Base-by-base conservation (phyloP, 2,329 filamentous ascomycete genomes). In the Ophiostoma ips region DNA sequence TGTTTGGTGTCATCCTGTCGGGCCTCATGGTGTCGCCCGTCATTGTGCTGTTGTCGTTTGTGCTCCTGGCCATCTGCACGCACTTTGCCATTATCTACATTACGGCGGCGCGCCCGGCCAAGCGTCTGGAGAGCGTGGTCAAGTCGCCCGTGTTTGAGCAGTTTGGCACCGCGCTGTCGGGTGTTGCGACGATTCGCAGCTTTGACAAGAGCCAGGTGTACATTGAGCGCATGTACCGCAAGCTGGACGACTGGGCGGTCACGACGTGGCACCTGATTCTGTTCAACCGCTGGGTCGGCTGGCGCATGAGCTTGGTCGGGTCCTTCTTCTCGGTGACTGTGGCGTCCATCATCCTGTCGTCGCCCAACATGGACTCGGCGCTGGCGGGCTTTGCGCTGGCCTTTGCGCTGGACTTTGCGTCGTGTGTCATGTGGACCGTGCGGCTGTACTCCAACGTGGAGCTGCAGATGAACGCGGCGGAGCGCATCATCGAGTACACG, bases 101-200 rank as follows among this genome's bases (percentile, higher is more conserved):
- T 6, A 66, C 73, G n/a, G 84, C 76, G 1, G 84, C 84, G 0
- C 72, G 86, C 36, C 84, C 87, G 31, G 72, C 84, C 53, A 90
- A 89, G 66, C 73, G 86, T 5, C 72, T 90, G 1, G 85, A 90
- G 62, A 86, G 81, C 55, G 86, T 75, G 3, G 76, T 79, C 50
- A 89, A 87, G 63, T 85, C 81, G 0, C 86, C 86, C 0, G 79
- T 90, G 1, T 89, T 87, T 57, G 85, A 90, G 61, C 79, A 86
- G 54, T 89, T 90, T 58, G 81, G 81, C 11, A 79, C 83, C 1
- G 77, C 83, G 0, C 72, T 90, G 10, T 74, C 76, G 0, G 86
- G 86, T 5, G 76, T 92, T 16, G 71, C 77, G 1, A 89, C 85
- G 0, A 86, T 92, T 48, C 77, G 86, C 12, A 82, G 83, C 0